Conservation (phyloP, 2,329 filamentous ascomycete genomes). For the Trichoderma brevicompactum region DNA sequence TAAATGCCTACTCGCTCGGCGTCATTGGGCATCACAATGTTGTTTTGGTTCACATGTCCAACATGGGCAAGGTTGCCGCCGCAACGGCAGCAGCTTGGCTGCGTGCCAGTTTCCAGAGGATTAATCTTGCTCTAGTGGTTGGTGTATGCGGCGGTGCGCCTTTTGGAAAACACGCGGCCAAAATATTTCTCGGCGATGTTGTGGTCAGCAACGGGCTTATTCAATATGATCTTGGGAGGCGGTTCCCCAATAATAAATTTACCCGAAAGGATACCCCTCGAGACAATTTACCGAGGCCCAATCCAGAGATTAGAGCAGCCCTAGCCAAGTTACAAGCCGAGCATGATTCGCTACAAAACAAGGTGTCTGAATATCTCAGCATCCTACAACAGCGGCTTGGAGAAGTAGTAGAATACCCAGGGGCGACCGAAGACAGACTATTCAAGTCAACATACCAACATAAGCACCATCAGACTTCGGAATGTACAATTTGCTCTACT, state of each 20-base stretch:
- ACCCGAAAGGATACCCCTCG: not conserved
- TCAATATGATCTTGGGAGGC: not conserved
- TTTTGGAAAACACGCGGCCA: not conserved
- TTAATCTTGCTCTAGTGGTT: constrained; percentile 41
- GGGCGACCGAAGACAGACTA: not conserved
- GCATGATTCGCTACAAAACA: rapidly evolving
- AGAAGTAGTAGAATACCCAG: not conserved
- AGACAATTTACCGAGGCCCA: not conserved
- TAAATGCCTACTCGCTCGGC: constrained; percentile 37
- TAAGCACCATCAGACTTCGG: not conserved
- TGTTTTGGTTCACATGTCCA: constrained; percentile 33
- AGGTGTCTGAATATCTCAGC: not conserved
- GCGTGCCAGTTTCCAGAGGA: constrained; percentile 36
- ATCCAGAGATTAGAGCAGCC: not conserved
- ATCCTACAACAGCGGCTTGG: not conserved
- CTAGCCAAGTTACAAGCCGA: not conserved
- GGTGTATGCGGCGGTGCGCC: constrained; percentile 36
- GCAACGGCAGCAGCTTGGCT: constrained; percentile 33
- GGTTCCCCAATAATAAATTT: not conserved
- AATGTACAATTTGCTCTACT: too few species aligned
- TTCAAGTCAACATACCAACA: not conserved
- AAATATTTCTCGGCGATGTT: not conserved
- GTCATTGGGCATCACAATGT: constrained; percentile 32
- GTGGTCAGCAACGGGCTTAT: not conserved
- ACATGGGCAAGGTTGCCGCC: constrained; percentile 29